Percentiles rank a stretch among this genome's conserved stretches.
Evolutionary conservation across 257 asterid genomes (phyloP).

Genomic region (Nicotiana sylvestris): DNA sequence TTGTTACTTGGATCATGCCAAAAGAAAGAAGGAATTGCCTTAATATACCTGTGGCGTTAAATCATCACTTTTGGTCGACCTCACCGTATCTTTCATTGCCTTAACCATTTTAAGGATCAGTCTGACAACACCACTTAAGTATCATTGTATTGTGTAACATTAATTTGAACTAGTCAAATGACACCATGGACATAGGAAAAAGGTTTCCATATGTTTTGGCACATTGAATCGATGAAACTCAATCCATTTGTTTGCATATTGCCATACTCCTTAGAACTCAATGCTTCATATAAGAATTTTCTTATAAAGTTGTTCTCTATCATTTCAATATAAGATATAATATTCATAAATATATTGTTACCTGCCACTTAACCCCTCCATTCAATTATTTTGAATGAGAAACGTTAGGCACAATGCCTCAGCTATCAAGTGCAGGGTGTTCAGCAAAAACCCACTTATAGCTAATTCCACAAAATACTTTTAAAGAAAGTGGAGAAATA

Average conservation of each 20-base stretch:
- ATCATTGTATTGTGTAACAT: background rate
- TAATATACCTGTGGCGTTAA: too few relatives aligned
- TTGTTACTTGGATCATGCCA: too few relatives aligned
- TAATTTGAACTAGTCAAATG: background rate
- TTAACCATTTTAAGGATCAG: too few relatives aligned
- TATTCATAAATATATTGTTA: background rate
- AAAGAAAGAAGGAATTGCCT: too few relatives aligned
- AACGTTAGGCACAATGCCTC: too few relatives aligned
- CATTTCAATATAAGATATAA: constrained; percentile 1
- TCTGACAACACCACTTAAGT: too few relatives aligned
- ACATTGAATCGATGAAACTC: background rate
- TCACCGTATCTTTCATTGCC: too few relatives aligned
- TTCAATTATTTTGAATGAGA: background rate
- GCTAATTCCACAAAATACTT: too few relatives aligned
- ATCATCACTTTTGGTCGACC: too few relatives aligned
- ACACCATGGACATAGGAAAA: background rate
- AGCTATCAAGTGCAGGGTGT: too few relatives aligned
- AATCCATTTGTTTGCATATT: background rate
- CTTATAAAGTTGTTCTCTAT: background rate
- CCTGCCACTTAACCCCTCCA: background rate
- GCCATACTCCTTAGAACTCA: background rate
- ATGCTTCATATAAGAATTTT: background rate
- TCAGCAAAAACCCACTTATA: too few relatives aligned
- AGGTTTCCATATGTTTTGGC: background rate
- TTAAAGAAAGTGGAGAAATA: too few relatives aligned